Evolutionary conservation across 106 monocot species (phyloP).

Genomic region (Apostasia ramifera): DNA sequence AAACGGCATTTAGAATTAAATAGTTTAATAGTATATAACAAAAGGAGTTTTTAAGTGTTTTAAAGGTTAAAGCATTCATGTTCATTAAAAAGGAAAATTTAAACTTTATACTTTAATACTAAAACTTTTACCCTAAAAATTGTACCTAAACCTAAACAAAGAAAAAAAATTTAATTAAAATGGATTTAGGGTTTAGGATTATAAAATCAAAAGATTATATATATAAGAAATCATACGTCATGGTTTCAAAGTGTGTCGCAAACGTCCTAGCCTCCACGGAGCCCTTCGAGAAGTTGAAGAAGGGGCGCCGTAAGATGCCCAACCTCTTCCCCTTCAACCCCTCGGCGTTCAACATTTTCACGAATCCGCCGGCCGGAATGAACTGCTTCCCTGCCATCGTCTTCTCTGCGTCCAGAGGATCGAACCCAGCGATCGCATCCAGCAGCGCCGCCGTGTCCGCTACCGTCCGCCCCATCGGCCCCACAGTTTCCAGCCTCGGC

Average conservation of each 20-base stretch:
- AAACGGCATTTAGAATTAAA: no score
- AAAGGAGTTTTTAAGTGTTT: no score
- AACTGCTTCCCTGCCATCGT: conserved; percentile 26
- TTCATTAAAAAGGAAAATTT: no score
- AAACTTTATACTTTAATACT: no score
- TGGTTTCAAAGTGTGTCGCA: conserved; percentile 34
- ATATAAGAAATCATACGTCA: conserved; percentile 27
- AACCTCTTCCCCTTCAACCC: conserved; percentile 57
- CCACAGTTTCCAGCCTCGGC: conserved; percentile 45
- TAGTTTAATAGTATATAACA: no score
- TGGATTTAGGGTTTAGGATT: no score
- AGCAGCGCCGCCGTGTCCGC: conserved; percentile 45
- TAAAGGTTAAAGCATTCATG: no score
- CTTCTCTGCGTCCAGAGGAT: conserved; percentile 29
- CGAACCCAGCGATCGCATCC: conserved; percentile 57
- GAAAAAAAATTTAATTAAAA: background rate
- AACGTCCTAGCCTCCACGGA: conserved; percentile 18
- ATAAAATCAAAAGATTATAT: no score
- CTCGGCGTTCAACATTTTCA: conserved; percentile 36
- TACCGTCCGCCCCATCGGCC: conserved; percentile 51
- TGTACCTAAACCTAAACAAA: background rate
- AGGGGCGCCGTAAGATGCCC: conserved; percentile 36
- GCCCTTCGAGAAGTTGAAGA: conserved; percentile 24
- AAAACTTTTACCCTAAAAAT: background rate
- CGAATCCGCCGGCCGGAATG: conserved; percentile 48